A percentile compares a stretch with the other conserved stretches of the same genome.
Conservation (phyloP, 805 yeast genomes). For the Candida schatavii region DNA sequence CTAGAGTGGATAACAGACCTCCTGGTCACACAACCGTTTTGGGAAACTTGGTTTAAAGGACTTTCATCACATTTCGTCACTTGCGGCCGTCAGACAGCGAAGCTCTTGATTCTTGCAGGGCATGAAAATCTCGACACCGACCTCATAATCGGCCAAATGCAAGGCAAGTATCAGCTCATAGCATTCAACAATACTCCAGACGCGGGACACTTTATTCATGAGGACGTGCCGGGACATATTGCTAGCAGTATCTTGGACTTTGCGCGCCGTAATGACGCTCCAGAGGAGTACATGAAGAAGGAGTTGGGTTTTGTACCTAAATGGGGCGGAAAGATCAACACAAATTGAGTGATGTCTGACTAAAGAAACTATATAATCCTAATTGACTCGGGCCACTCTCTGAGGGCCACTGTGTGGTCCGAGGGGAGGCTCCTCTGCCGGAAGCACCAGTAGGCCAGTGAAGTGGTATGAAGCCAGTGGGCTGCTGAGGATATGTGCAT, state of each 20-base stretch:
- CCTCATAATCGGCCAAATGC: constrained; percentile 95
- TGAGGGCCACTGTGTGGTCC: too few relatives aligned
- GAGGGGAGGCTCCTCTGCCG: too few relatives aligned
- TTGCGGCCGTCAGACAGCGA: constrained; percentile 42
- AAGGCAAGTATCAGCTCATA: constrained; percentile 88
- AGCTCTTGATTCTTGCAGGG: constrained; percentile 79
- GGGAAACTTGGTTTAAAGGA: constrained; percentile 81
- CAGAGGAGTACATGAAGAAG: constrained; percentile 27
- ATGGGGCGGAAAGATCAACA: constrained; percentile 36
- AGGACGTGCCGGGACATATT: constrained; percentile 74
- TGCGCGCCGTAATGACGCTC: constrained; percentile 43
- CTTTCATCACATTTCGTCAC: constrained; percentile 52
- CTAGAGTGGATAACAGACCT: constrained; percentile 67
- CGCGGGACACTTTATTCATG: constrained; percentile 93
- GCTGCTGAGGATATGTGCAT: too few relatives aligned
- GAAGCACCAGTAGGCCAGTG: too few relatives aligned
- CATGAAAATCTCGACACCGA: constrained; percentile 84
- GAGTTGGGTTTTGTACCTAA: constrained; percentile 31
- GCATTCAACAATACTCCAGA: constrained; percentile 56
- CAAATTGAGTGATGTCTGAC: not conserved
- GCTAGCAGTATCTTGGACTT: constrained; percentile 54
- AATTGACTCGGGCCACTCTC: too few relatives aligned
- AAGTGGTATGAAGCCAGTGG: too few relatives aligned
- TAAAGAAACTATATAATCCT: too few relatives aligned
- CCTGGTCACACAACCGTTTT: constrained; percentile 55